phyloP scores from a whole-genome alignment of 495 filamentous ascomycete species.

The Penicillium salamii region DNA sequence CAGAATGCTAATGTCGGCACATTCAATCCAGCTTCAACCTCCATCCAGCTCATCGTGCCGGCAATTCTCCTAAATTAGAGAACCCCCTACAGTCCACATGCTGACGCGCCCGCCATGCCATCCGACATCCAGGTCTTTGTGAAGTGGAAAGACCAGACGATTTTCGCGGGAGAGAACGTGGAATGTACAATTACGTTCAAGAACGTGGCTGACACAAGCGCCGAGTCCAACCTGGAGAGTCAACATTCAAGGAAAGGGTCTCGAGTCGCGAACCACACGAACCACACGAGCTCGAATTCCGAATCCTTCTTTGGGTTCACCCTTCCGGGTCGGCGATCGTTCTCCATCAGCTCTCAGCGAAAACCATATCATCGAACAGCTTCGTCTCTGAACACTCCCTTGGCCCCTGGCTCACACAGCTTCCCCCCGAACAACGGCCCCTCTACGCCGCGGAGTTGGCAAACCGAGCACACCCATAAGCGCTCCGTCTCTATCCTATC shows the following conservation, averaged over 20 bases:
- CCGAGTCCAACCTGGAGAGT: slow-evolving; percentile 26
- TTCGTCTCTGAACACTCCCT: slow-evolving; percentile 45
- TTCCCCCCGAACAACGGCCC: slow-evolving; percentile 40
- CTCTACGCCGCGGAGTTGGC: slow-evolving; percentile 38
- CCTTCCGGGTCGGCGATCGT: slow-evolving; percentile 42
- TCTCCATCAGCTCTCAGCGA: slow-evolving; percentile 31
- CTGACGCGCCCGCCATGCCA: slow-evolving; percentile 43
- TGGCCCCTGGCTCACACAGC: slow-evolving; percentile 39
- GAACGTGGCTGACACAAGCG: slow-evolving; percentile 61
- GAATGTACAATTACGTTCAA: slow-evolving; percentile 95
- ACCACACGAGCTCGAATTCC: slow-evolving; percentile 31
- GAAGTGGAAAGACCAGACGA: slow-evolving; percentile 83
- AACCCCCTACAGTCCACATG: slow-evolving; percentile 31
- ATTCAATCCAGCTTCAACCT: slow-evolving; percentile 3
- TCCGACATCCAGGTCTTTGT: slow-evolving; percentile 90
- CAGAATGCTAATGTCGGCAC: slow-evolving; percentile 26
- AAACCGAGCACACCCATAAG: slow-evolving; percentile 53
- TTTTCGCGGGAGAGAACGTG: slow-evolving; percentile 93
- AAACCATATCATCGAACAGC: slow-evolving; percentile 39
- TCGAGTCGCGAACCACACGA: slow-evolving; percentile 34
- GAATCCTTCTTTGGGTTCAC: slow-evolving; percentile 44
- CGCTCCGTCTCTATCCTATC: slow-evolving; percentile 95
- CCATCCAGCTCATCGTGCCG: slow-evolving; percentile 5
- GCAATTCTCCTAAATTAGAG: slow-evolving; percentile 14
- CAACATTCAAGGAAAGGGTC: slow-evolving; percentile 47